A percentile compares a stretch with the other conserved stretches of the same genome.
These are phyloP conservation scores for Neurospora sp. DNA, from an alignment of 495 filamentous ascomycete genomes.

Conservation along the genomic window DNA sequence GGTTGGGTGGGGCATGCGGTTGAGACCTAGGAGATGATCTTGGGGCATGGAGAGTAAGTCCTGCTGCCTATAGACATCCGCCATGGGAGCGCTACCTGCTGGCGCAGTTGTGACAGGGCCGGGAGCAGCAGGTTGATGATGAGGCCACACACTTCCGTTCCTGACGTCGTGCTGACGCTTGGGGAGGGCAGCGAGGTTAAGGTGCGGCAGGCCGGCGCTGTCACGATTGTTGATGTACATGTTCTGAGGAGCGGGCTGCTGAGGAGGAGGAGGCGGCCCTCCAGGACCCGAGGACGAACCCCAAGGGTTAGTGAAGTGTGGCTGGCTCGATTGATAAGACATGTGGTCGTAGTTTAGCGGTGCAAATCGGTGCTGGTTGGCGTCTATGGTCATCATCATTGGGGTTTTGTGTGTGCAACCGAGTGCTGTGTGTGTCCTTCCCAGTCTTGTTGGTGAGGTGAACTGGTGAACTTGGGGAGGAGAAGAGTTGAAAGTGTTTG, in stretches of 20 bases:
- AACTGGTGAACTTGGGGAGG: not conserved
- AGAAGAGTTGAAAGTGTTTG: slow-evolving; percentile 10
- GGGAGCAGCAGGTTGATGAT: slow-evolving; percentile 57
- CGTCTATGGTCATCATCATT: slow-evolving; percentile 86
- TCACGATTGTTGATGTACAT: slow-evolving; percentile 38
- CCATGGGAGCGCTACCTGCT: slow-evolving; percentile 61
- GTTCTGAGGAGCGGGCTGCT: slow-evolving; percentile 40
- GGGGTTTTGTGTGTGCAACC: slow-evolving; percentile 10
- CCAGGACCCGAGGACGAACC: slow-evolving; percentile 34
- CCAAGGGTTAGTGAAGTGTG: slow-evolving; percentile 95
- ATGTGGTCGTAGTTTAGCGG: slow-evolving; percentile 69
- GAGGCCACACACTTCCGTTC: slow-evolving; percentile 38
- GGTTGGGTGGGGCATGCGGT: slow-evolving; percentile 37
- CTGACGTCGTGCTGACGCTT: slow-evolving; percentile 24
- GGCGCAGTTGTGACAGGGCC: slow-evolving; percentile 61
- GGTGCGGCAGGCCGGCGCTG: slow-evolving; percentile 19
- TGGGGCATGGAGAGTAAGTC: slow-evolving; percentile 65
- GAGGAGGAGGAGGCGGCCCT: slow-evolving; percentile 6
- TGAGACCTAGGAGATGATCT: slow-evolving; percentile 54
- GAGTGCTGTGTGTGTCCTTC: slow-evolving; percentile 3
- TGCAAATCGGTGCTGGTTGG: slow-evolving; percentile 73
- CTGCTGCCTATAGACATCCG: slow-evolving; percentile 46
- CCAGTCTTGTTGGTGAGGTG: slow-evolving; percentile 10
- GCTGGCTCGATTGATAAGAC: slow-evolving; percentile 49
- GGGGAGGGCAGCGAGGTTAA: slow-evolving; percentile 37